A percentile compares a stretch with the other conserved stretches of the same genome.
Conservation (phyloP, 768 basidiomycete genomes). For the Boletus speciosus region DNA sequence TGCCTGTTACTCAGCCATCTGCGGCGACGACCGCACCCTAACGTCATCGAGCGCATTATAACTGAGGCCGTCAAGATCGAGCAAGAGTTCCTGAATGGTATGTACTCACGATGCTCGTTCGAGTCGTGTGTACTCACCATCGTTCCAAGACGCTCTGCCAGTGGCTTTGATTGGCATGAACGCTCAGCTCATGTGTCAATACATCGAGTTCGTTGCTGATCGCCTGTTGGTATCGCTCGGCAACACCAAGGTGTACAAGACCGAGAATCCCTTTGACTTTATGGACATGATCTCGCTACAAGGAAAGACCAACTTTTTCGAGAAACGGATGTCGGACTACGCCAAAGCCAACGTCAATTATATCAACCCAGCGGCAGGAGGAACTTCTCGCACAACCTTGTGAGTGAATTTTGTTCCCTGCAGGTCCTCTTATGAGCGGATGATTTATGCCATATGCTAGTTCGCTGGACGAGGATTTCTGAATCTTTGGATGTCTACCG, state of each 20-base stretch:
- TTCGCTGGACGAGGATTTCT: conserved; percentile 20
- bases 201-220: conserved; percentile 90
- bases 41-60: conserved; percentile 68
- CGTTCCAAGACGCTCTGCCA: conserved; percentile 69
- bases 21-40: conserved; percentile 72
- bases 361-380: not conserved
- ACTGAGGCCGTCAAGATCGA: conserved; percentile 80
- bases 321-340: conserved; percentile 86
- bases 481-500: not conserved
- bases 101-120: conserved; percentile 7
- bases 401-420: conserved; percentile 21
- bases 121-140: not conserved
- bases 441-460: conserved; percentile 1
- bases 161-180: conserved; percentile 91
- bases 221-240: conserved; percentile 84
- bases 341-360: conserved; percentile 56
- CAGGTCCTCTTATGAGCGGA: too few species aligned
- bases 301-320: conserved; percentile 96
- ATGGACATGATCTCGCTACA: conserved; percentile 94
- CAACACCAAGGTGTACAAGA: conserved; percentile 70
- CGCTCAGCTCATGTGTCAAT: conserved; percentile 76
- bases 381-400: conserved; percentile 28
- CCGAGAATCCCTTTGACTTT: conserved; percentile 83
- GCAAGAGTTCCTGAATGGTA: conserved; percentile 78
- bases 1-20: conserved; percentile 84